These are phyloP conservation scores for Schrenkiella parvula DNA, from an alignment of 345 rosid genomes.

Conservation along the genomic window DNA sequence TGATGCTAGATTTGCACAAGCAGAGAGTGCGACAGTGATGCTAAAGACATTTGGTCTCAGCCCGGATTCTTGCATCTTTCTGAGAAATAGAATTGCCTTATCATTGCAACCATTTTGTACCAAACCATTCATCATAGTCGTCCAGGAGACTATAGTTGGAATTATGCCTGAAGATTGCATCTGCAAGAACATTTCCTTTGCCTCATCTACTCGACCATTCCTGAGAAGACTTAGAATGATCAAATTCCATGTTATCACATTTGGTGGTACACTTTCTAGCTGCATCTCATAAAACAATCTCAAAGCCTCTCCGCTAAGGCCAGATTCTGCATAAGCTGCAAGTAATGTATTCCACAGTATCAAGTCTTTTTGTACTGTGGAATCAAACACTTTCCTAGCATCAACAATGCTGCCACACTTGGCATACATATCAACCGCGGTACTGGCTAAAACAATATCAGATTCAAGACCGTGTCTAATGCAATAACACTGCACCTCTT, in stretches of 20 bases:
- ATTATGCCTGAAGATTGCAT: constrained; percentile 47
- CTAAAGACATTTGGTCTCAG: constrained; percentile 42
- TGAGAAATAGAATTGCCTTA: constrained; percentile 43
- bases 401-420: constrained; percentile 50
- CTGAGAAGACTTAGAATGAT: constrained; percentile 53
- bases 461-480: constrained; percentile 53
- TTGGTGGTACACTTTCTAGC: constrained; percentile 55
- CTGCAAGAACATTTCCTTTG: constrained; percentile 54
- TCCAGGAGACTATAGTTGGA: constrained; percentile 56
- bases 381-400: constrained; percentile 51
- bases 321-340: constrained; percentile 60
- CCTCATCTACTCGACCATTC: constrained; percentile 49
- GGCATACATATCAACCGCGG: constrained; percentile 54
- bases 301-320: constrained; percentile 52
- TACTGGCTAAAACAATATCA: constrained; percentile 50
- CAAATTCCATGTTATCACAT: constrained; percentile 65
- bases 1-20: constrained; percentile 42
- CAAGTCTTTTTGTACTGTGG: constrained; percentile 42
- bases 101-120: constrained; percentile 42
- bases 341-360: constrained; percentile 61
- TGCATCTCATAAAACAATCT: constrained; percentile 76
- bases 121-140: constrained; percentile 57
- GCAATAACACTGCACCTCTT: constrained; percentile 61
- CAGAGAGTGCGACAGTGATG: constrained; percentile 49
- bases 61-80: constrained; percentile 55